Evolutionary conservation across 2,329 filamentous ascomycete genomes (phyloP).

Genomic region (Trichoderma afroharzianum): DNA sequence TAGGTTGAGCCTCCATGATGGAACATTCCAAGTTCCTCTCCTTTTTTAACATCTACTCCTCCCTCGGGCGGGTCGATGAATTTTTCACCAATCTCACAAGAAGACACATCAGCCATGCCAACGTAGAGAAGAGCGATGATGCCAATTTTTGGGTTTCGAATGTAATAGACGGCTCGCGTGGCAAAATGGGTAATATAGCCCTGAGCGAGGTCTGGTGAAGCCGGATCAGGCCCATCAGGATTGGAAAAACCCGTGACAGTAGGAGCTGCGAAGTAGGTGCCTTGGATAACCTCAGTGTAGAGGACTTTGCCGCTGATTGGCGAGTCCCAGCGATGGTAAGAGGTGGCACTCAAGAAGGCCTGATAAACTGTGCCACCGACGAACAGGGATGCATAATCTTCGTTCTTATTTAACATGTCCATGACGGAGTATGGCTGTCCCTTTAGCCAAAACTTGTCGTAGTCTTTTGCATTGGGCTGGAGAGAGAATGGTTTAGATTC

Average conservation of each 20-base stretch:
- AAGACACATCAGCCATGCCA: constrained; percentile 69
- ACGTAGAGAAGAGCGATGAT: constrained; percentile 63
- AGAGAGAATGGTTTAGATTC: constrained; percentile 56
- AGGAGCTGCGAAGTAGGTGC: constrained; percentile 60
- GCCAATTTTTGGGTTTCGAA: constrained; percentile 58
- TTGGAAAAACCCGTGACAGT: constrained; percentile 16
- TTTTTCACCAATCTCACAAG: constrained; percentile 50
- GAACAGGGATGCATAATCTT: constrained; percentile 44
- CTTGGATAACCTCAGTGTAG: constrained; percentile 50
- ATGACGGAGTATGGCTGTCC: constrained; percentile 58
- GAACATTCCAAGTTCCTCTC: constrained; percentile 69
- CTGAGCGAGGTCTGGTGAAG: constrained; percentile 41
- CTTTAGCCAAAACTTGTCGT: constrained; percentile 65
- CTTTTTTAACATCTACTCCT: constrained; percentile 42
- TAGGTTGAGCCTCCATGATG: constrained; percentile 67
- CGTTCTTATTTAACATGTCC: constrained; percentile 56
- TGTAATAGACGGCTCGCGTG: constrained; percentile 62
- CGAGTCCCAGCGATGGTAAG: constrained; percentile 66
- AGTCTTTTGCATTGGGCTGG: constrained; percentile 43
- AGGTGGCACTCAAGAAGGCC: constrained; percentile 59
- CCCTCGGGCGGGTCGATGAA: neutral
- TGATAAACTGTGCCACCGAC: constrained; percentile 62
- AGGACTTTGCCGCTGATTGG: constrained; percentile 57
- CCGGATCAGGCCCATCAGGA: constrained; percentile 21
- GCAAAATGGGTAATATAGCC: constrained; percentile 61